Percentiles rank a stretch among this genome's conserved stretches.
These are phyloP conservation scores for Rhododendron kiyosumense DNA, from an alignment of 148 eudicot species.

Conservation along the genomic window DNA sequence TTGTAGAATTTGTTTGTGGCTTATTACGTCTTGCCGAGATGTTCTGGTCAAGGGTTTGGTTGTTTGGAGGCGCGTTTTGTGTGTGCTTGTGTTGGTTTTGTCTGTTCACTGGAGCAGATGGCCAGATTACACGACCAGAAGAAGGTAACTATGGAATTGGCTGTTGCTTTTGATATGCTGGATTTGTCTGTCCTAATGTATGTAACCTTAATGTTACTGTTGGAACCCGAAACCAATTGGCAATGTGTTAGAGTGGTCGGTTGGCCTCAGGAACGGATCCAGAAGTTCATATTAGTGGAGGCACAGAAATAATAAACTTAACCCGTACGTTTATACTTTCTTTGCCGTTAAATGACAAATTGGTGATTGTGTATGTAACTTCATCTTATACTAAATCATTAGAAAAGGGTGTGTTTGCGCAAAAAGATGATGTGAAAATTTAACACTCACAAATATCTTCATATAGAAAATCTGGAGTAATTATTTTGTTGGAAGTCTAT, in stretches of 20 bases:
- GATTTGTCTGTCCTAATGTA: background rate
- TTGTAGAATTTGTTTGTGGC: background rate
- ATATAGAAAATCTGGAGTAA: too few relatives aligned
- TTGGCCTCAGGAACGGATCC: background rate
- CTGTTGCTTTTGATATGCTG: background rate
- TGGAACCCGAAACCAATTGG: background rate
- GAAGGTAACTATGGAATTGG: slow-evolving; percentile 16
- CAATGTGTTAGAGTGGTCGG: background rate
- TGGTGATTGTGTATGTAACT: too few relatives aligned
- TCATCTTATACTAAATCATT: too few relatives aligned
- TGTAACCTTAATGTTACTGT: background rate
- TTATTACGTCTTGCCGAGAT: slow-evolving; percentile 5
- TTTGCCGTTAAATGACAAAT: too few relatives aligned
- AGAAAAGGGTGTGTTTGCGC: too few relatives aligned
- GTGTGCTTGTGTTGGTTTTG: slow-evolving; percentile 12
- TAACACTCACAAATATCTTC: too few relatives aligned
- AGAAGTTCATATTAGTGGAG: too few relatives aligned
- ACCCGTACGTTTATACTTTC: too few relatives aligned
- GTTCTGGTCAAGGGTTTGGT: slow-evolving; percentile 11
- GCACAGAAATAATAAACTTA: too few relatives aligned
- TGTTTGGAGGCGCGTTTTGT: background rate
- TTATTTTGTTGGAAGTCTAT: too few relatives aligned
- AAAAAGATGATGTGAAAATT: too few relatives aligned
- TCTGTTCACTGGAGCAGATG: slow-evolving; percentile 10
- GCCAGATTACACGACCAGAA: slow-evolving; percentile 15